phyloP scores from a whole-genome alignment of 2,329 filamentous ascomycete species.

The Colletotrichum ledebouriae region DNA sequence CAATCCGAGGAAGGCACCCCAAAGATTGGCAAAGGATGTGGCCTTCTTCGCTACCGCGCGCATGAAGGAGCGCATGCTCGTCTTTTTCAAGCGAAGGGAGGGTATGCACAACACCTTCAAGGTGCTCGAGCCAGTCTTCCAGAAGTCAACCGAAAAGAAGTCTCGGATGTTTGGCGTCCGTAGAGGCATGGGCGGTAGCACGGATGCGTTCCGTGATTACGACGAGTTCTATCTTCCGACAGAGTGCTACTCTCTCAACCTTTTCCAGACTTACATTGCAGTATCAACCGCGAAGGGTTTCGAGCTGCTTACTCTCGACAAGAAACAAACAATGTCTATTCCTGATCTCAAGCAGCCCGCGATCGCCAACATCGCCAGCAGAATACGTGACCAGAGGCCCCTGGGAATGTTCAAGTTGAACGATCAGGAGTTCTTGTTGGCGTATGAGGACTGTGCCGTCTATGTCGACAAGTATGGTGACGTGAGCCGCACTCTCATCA shows the following conservation, averaged over 20 bases:
- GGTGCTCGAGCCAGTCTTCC: conserved; percentile 94
- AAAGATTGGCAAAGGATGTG: conserved; percentile 92
- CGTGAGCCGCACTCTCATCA: conserved; percentile 91
- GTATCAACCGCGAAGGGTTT: conserved; percentile 93
- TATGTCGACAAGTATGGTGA: conserved; percentile 99
- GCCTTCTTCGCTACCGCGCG: conserved; percentile 95
- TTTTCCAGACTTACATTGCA: conserved; percentile 95
- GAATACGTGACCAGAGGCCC: conserved; percentile 85
- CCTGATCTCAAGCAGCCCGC: conserved; percentile 85
- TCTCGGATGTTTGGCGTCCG: conserved; percentile 75
- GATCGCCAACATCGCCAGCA: conserved; percentile 86
- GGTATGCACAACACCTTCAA: conserved; percentile 94
- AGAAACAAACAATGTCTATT: conserved; percentile 95
- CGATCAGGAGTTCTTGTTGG: conserved; percentile 91
- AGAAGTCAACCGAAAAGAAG: conserved; percentile 90
- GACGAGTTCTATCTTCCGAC: conserved; percentile 99
- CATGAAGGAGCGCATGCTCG: conserved; percentile 95
- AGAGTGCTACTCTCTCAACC: conserved; percentile 94
- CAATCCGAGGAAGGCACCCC: conserved; percentile 86
- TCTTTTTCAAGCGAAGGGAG: conserved; percentile 98
- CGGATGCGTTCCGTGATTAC: conserved; percentile 97
- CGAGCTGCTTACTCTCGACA: conserved; percentile 95
- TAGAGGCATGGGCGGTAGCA: conserved; percentile 74
- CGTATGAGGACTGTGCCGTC: conserved; percentile 95
- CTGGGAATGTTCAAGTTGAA: conserved; percentile 97